Evolutionary conservation across 441 rosid genomes (phyloP).

Genomic region (Erodium trifolium): DNA sequence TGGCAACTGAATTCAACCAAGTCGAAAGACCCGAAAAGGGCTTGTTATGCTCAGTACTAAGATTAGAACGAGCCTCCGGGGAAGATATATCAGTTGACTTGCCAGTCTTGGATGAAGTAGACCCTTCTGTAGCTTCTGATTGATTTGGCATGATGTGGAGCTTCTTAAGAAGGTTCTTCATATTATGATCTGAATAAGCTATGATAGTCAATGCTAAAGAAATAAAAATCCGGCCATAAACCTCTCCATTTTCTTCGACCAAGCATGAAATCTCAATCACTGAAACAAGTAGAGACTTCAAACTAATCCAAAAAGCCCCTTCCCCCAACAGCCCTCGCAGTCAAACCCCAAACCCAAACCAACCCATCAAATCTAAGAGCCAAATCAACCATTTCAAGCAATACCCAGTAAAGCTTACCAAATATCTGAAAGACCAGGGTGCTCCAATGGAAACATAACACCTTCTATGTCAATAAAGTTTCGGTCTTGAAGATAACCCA

Average conservation of each 20-base stretch:
- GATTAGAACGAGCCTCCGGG: slow-evolving; percentile 36
- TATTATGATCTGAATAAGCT: slow-evolving; percentile 33
- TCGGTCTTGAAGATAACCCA: slow-evolving; percentile 14
- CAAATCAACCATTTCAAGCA: slow-evolving; percentile 32
- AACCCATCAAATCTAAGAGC: slow-evolving; percentile 27
- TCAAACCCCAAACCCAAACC: slow-evolving; percentile 21
- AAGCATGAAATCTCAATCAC: slow-evolving; percentile 41
- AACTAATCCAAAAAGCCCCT: slow-evolving; percentile 10
- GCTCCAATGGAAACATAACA: slow-evolving; percentile 30
- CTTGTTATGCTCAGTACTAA: slow-evolving; percentile 42
- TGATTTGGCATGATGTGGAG: slow-evolving; percentile 62
- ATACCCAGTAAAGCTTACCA: slow-evolving; percentile 28
- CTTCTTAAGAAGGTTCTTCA: slow-evolving; percentile 89
- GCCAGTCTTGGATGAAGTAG: slow-evolving; percentile 46
- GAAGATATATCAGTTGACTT: slow-evolving; percentile 37
- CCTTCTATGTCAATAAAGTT: slow-evolving; percentile 18
- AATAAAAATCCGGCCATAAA: slow-evolving; percentile 45
- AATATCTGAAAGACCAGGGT: slow-evolving; percentile 34
- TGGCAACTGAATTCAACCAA: slow-evolving; percentile 74
- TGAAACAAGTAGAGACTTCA: slow-evolving; percentile 14
- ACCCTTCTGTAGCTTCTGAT: slow-evolving; percentile 54
- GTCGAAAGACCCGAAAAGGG: slow-evolving; percentile 67
- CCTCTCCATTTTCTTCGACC: slow-evolving; percentile 69
- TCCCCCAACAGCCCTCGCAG: slow-evolving; percentile 11
- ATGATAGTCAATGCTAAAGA: slow-evolving; percentile 36